These are phyloP conservation scores for Alternaria incomplexa DNA, from an alignment of 2,329 filamentous ascomycete genomes.

Conservation along the genomic window DNA sequence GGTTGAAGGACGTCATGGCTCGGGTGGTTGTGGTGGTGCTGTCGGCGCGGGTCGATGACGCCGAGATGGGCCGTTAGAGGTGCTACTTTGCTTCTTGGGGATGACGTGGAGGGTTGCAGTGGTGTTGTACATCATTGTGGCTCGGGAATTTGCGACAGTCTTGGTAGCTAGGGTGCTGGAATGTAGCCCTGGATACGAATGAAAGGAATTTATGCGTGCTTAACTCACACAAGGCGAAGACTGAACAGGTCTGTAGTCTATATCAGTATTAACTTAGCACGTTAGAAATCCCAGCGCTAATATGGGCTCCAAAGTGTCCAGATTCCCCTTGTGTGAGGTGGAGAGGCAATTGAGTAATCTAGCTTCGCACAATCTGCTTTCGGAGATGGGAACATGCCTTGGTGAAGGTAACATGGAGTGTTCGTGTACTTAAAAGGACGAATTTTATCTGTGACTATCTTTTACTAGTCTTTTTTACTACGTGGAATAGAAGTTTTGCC, in stretches of 20 bases:
- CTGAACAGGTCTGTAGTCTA: background rate
- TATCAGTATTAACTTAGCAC: too few relatives aligned
- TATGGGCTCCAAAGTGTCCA: too few relatives aligned
- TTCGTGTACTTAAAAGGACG: too few relatives aligned
- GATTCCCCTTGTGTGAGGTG: too few relatives aligned
- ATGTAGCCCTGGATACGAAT: background rate
- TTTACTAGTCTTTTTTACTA: too few relatives aligned
- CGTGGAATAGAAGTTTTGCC: too few relatives aligned
- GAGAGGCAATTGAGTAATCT: too few relatives aligned
- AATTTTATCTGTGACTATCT: too few relatives aligned
- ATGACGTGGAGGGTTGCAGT: slow-evolving; percentile 3
- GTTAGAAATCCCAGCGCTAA: too few relatives aligned
- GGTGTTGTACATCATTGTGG: background rate
- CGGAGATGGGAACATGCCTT: too few relatives aligned
- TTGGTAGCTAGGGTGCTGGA: background rate
- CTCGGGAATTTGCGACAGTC: background rate
- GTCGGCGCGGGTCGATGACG: slow-evolving; percentile 4
- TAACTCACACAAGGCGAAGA: background rate
- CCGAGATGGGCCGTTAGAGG: slow-evolving; percentile 11
- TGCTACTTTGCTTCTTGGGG: background rate
- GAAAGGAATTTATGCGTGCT: background rate
- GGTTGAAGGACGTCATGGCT: slow-evolving; percentile 2
- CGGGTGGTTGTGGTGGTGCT: background rate
- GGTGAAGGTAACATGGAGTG: too few relatives aligned
- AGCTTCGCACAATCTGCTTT: too few relatives aligned